phyloP scores from a whole-genome alignment of 371 early-diverging fungal genomes.

The Zychaea mexicana region DNA sequence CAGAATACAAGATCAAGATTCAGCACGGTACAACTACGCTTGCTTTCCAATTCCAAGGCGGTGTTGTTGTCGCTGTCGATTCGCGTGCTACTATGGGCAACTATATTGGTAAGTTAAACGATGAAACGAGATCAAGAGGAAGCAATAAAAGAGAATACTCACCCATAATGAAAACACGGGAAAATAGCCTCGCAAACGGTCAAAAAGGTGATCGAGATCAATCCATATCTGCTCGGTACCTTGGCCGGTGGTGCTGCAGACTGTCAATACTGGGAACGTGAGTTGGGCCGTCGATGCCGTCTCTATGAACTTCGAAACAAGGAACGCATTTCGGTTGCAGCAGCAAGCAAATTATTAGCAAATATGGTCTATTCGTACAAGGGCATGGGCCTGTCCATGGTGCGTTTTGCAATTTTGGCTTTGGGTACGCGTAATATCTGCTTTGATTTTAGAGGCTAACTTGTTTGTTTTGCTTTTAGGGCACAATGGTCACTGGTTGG shows the following conservation, averaged over 20 bases:
- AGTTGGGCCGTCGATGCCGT: conserved; percentile 96
- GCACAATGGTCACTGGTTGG: conserved; percentile 99
- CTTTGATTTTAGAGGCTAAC: neutral
- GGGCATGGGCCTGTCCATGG: conserved; percentile 99
- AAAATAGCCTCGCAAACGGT: conserved; percentile 95
- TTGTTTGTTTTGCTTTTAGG: conserved; percentile 48
- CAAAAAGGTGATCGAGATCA: conserved; percentile 99
- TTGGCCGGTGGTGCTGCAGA: conserved; percentile 99
- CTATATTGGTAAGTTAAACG: conserved; percentile 81
- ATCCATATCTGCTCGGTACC: conserved; percentile 98
- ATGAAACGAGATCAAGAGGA: neutral
- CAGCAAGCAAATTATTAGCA: conserved; percentile 97
- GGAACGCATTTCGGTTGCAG: conserved; percentile 98
- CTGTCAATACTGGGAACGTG: conserved; percentile 99
- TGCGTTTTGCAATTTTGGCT: conserved; percentile 16
- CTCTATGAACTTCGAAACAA: conserved; percentile 97
- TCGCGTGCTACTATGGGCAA: conserved; percentile 99
- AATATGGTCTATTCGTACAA: conserved; percentile 98
- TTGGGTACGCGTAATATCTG: neutral
- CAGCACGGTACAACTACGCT: conserved; percentile 99
- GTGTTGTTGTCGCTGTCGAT: conserved; percentile 99
- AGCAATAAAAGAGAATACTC: neutral
- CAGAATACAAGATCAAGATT: conserved; percentile 78
- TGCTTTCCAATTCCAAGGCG: conserved; percentile 97
- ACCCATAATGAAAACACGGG: too few relatives aligned